These are phyloP conservation scores for Endotrypanum monterogeii DNA, from an alignment of 208 protist species.

Conservation along the genomic window DNA sequence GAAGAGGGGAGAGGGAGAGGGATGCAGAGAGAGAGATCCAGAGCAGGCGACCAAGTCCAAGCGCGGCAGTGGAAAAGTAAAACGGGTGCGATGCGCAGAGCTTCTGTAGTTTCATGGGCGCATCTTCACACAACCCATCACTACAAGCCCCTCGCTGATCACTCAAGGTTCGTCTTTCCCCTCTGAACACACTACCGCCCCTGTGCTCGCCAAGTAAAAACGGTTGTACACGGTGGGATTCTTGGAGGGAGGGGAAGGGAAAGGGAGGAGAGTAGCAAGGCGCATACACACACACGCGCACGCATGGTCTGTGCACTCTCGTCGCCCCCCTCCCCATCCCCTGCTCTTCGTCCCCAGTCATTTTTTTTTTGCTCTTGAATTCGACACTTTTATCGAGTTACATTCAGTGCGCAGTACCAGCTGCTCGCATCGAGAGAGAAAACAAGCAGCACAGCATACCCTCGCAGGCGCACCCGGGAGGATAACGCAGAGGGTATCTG, in stretches of 20 bases:
- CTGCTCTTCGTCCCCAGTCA: no score
- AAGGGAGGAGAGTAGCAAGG: not conserved
- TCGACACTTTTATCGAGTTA: not conserved
- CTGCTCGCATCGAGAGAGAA: not conserved
- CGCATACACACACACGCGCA: not conserved
- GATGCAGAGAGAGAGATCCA: not conserved
- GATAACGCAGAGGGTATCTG: not conserved
- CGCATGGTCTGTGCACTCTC: not conserved
- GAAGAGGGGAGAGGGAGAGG: not conserved
- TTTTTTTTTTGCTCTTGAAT: not conserved
- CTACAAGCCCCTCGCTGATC: not conserved
- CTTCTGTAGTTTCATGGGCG: not conserved
- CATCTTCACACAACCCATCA: not conserved
- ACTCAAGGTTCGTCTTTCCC: not conserved
- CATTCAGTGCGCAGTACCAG: not conserved
- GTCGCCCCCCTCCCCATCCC: not conserved
- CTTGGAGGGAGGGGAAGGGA: not conserved
- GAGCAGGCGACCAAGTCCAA: not conserved
- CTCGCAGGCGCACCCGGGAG: not conserved
- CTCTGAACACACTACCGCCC: not conserved
- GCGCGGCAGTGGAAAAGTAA: not conserved
- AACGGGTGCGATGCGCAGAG: not conserved
- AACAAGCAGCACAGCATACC: not conserved
- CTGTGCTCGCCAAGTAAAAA: not conserved
- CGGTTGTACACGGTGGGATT: not conserved